Evolutionary conservation across 2,329 filamentous ascomycete genomes (phyloP), one percentile per base, ranked within the genome.

Genomic region (Rhynchosporium agropyri): DNA sequence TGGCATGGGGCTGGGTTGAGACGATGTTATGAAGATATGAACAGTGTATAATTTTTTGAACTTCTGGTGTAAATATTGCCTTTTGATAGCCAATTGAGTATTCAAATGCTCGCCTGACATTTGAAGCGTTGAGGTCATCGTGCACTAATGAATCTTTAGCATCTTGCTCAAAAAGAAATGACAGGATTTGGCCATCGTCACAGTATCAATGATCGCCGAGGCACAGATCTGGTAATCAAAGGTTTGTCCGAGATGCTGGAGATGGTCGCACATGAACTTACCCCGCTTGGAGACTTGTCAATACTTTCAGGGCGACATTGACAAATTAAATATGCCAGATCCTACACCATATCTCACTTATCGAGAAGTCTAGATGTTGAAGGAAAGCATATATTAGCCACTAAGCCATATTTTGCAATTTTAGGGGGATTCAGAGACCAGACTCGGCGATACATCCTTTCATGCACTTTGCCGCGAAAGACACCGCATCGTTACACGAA

Each of bases 11-110:
- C 38, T 13, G n/a, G 9, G n/a, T 4, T 28, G 33, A 12, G 33
- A 54, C 40, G 20, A 54, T 29, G n/a, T 29, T 15, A 54, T 2
- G 20, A 53, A 15, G 50, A 40, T 40, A 54, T 54, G 50, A 54
- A 26, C 3, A 26, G 10, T 54, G 4, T 48, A 26, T 49, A 8
- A 13, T 3, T 13, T 6, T 50, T 50, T 13, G 29, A 33, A 36
- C 15, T 45, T n/a, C 20, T 40, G 9, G 12, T 40, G 50, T 54
- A 40, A 26, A 54, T 54, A 26, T 40, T 54, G 33, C 51, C 3
- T 20, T 4, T n/a, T 13, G 4, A 43, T 43, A 43, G 10, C 40
- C 12, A 12, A 10, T 43, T 43, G 3, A 46, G 12, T 20, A 46
- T 8, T 20, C 15, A n/a, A 10, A 46, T 36, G 6, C 33, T 36